Evolutionary conservation across 768 basidiomycete genomes (phyloP), one percentile per base, ranked within the genome.

Genomic region (Ephemerocybe angulata): DNA sequence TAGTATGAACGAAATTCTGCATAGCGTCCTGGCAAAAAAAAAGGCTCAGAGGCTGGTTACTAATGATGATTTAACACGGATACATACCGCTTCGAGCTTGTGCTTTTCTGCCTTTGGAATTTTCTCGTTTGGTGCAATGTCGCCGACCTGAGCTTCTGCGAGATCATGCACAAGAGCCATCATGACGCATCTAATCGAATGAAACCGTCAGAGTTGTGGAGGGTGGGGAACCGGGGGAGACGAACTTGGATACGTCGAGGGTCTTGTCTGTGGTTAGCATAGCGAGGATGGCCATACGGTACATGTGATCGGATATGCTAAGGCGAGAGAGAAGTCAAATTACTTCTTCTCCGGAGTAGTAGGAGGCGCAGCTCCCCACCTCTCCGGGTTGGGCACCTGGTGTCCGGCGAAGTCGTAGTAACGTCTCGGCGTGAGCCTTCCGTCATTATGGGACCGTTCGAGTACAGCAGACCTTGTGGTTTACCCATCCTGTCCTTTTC

Each of bases 221-320:
- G 41, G 41, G 4, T 22, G 53, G 25, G 56, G 22, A 37, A 30
- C 8, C 6, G 21, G 10, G 41, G 21, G 30, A 33, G 15, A 60
- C 81, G 50, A 56, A 91, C 91, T 87, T 88, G 62, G 88, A 68
- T 25, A 89, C 69, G 67, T 91, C 88, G 7, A 93, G 78, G 1
- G 75, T 77, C n/a, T 71, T 49, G 63, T 91, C 91, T 0, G 91
- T 86, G 4, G 84, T 81, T 57, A 93, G 88, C 84, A 99, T 87
- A 3, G 93, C 87, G 40, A 98, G 79, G n/a, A 98, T 67, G 1
- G 93, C 88, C 96, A 99, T 98, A 44, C 96, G 78, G 67, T 93
- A 91, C 96, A 97, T 98, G 64, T 98, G 95, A 69, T 98, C 96
- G 7, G 93, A 86, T 58, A 98, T 95, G 60, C 90, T 93, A 41